Percentiles rank a stretch among this genome's conserved stretches.
phyloP scores from a whole-genome alignment of 1,284 basidiomycete genomes.

The Fomitiporia mediterranea region DNA sequence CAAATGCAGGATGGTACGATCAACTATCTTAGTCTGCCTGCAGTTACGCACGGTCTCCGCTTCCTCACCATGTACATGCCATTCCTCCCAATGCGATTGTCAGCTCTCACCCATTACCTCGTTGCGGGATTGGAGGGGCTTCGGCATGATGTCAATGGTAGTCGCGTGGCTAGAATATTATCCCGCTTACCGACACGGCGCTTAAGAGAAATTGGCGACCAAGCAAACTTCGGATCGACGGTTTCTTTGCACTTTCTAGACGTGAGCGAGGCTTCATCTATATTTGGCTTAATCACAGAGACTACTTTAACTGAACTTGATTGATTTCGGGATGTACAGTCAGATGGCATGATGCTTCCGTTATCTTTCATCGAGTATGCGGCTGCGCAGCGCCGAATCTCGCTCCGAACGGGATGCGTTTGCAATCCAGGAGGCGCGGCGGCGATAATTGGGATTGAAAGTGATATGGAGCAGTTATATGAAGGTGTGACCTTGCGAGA shows the following conservation, averaged over 20 bases:
- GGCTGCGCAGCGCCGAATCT: conserved; percentile 59
- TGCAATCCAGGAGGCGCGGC: conserved; percentile 80
- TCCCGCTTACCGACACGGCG: conserved; percentile 48
- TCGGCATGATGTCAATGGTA: conserved; percentile 52
- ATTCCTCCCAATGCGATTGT: conserved; percentile 68
- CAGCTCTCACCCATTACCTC: conserved; percentile 52
- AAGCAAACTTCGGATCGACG: conserved; percentile 61
- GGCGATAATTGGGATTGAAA: conserved; percentile 58
- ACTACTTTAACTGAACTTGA: conserved; percentile 16
- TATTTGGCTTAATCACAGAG: conserved; percentile 3
- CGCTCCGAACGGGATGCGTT: conserved; percentile 78
- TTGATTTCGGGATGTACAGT: conserved; percentile 34
- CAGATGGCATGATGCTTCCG: conserved; percentile 58
- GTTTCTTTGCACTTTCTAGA: conserved; percentile 60
- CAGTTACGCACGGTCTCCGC: conserved; percentile 68
- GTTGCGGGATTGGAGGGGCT: conserved; percentile 48
- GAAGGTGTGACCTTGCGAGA: conserved; percentile 55
- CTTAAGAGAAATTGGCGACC: conserved; percentile 56
- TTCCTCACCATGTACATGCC: conserved; percentile 73
- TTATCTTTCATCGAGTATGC: conserved; percentile 67
- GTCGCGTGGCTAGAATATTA: conserved; percentile 59
- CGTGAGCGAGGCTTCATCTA: conserved; percentile 39
- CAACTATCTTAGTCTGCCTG: conserved; percentile 70
- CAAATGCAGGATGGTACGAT: conserved; percentile 71
- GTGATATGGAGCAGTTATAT: conserved; percentile 61